Evolutionary conservation across 495 filamentous ascomycete genomes (phyloP), one percentile per base, ranked within the genome.

Genomic region (Penicillium malachiteum): DNA sequence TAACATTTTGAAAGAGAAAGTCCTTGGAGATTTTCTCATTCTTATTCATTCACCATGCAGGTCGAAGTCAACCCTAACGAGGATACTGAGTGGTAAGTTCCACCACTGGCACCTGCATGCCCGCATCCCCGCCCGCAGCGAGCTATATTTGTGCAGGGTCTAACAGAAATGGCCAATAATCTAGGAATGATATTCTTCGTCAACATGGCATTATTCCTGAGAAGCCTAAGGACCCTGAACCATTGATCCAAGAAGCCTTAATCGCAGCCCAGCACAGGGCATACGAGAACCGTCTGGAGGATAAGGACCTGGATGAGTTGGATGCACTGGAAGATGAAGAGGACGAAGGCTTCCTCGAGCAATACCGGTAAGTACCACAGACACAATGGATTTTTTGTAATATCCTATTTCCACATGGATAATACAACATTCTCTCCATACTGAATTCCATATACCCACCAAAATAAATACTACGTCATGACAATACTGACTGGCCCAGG

Each of bases 151-250:
- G 53, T 43, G 17, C 26, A 44, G 18, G 44, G 9, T 38, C 8
- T 50, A 35, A 52, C 26, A 58, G 56, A 58, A 33, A 17, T 49
- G 48, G 18, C 40, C 6, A 14, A 39, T 44, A 5, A 41, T 54
- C 49, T 68, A 97, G 92, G 93, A 99, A 99, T 66, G 94, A 99
- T 57, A 99, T 99, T 65, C 89, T 99, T 47, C 90, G 94, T 52
- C 92, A 96, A 70, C 91, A 97, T 74, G 89, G 90, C 39, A 77
- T 99, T 49, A 97, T 99, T 52, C 94, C 94, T 11, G 92, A 97
- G 66, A 97, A 96, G 70, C 91, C 93, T 1, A 90, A 93, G 13
- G 95, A 92, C 40, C 92, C 93, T 1, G 96, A 94, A 16, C 90
- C 92, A 12, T 81, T 94, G 58, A 96, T 99, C 63, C 89, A 97